Evolutionary conservation across 768 basidiomycete species (phyloP), one percentile per base, ranked within the genome.

Genomic region (Tulasnella sp.): DNA sequence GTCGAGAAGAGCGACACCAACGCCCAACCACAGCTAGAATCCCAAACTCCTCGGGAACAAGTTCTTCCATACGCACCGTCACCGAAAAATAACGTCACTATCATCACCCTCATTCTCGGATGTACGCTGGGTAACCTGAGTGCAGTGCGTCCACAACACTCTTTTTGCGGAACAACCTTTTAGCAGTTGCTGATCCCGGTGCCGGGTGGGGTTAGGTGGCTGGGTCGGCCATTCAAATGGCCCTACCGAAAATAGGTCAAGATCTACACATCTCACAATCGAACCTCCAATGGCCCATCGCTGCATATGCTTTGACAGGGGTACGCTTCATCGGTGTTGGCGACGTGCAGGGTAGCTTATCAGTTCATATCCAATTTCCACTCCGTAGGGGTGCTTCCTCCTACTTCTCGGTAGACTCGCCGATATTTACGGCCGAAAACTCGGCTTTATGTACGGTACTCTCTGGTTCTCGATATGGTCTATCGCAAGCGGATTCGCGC

Each of bases 371-470:
- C 36, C 39, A 14, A 15, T 21, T 39, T 39, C 36, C 42, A 25
- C 21, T 35, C 29, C 27, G n/a, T 59, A 86, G 86, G 86, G 83
- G 6, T 91, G 88, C 63, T 71, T 90, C 9, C 75, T 90, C 2
- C 73, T 91, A 8, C 75, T 87, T 11, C 80, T 79, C 25, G 89
- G 89, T 0, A 74, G 86, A n/a, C 67, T 91, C 1, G 86, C 87
- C 1, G 89, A 91, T 66, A 69, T 86, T 2, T 81, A 83, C 61
- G 88, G 90, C 1, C 75, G 86, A 31, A 88, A 84, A 63, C 74
- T 71, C 32, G 73, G 73, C 0, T 93, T 88, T 67, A 55, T 83
- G 5, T 8, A 72, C 3, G 90, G 90, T 1, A 77, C 79, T 29
- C 6, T 70, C 3, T 70, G 75, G 55, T 74, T 83, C 35, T 66